A percentile compares a stretch with the other conserved stretches of the same genome.
Evolutionary conservation across 495 filamentous ascomycete genomes (phyloP).

Genomic region (Podospora didyma): DNA sequence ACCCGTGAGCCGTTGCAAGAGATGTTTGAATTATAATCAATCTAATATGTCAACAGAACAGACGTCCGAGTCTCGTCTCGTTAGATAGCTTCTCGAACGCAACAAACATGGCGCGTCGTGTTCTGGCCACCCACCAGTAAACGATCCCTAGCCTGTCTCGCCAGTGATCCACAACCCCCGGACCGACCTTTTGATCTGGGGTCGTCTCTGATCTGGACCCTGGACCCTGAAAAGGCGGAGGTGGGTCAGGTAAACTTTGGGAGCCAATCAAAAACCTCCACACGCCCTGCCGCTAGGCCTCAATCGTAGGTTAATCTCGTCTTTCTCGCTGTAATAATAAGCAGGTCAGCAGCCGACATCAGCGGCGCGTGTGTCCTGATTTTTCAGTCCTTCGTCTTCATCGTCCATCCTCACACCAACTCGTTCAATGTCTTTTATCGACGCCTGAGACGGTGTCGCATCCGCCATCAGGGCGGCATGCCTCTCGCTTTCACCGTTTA

Average conservation of each 20-base stretch:
- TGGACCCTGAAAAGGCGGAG: not conserved
- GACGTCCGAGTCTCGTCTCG: too few relatives aligned
- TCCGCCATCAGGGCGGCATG: slow-evolving; percentile 8
- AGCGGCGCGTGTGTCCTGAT: slow-evolving; percentile 1
- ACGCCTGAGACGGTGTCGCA: slow-evolving; percentile 1
- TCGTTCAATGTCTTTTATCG: slow-evolving; percentile 6
- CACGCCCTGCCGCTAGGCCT: not conserved
- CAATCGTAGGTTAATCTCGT: slow-evolving; percentile 5
- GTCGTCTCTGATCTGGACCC: too few relatives aligned
- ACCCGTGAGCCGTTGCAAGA: not conserved
- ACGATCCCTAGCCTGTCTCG: not conserved
- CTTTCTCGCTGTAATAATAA: not conserved
- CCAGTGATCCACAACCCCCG: not conserved
- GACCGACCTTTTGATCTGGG: too few relatives aligned
- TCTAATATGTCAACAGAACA: too few relatives aligned
- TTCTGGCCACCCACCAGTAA: not conserved
- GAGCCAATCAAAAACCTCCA: not conserved
- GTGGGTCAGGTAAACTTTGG: not conserved
- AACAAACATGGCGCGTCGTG: not conserved
- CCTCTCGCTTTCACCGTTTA: slow-evolving; percentile 1
- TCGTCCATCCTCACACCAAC: not conserved
- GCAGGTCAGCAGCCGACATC: not conserved
- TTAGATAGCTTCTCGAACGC: too few relatives aligned
- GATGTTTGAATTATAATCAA: not conserved
- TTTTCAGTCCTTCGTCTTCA: slow-evolving; percentile 2